Conservation (phyloP, 2,329 filamentous ascomycete species). For the Emergomyces orientalis region DNA sequence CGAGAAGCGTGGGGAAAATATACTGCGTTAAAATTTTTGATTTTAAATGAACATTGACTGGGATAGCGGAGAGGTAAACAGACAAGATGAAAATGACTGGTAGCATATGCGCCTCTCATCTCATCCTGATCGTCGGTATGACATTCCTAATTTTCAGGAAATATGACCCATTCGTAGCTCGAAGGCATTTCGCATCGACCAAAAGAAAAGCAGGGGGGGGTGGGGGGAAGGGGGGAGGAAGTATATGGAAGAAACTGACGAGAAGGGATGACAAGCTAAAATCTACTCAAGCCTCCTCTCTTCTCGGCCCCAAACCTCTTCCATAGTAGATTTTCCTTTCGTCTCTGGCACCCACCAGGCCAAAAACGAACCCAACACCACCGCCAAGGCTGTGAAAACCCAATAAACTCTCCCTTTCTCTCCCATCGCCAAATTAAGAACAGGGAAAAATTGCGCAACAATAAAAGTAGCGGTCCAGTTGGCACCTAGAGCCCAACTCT, state of each 20-base stretch:
- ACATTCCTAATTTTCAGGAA: no score
- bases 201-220: no score
- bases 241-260: not conserved
- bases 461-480: slow-evolving; percentile 89
- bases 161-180: not conserved
- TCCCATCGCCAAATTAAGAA: slow-evolving; percentile 68
- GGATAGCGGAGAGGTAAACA: no score
- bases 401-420: slow-evolving; percentile 81
- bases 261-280: not conserved
- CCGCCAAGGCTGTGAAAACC: slow-evolving; percentile 71
- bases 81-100: no score
- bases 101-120: no score
- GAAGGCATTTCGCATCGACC: no score
- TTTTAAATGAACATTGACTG: no score
- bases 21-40: no score
- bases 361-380: slow-evolving; percentile 62
- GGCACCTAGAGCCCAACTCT: slow-evolving; percentile 75
- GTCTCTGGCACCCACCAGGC: slow-evolving; percentile 73
- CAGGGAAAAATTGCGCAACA: slow-evolving; percentile 90
- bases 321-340: slow-evolving; percentile 68
- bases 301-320: slow-evolving; percentile 79
- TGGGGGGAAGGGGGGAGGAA: no score
- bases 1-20: no score
- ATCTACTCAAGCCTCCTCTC: slow-evolving; percentile 28
- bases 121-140: not conserved